These are phyloP conservation scores for Boletus huronensis DNA, from an alignment of 768 basidiomycete species.

Conservation along the genomic window DNA sequence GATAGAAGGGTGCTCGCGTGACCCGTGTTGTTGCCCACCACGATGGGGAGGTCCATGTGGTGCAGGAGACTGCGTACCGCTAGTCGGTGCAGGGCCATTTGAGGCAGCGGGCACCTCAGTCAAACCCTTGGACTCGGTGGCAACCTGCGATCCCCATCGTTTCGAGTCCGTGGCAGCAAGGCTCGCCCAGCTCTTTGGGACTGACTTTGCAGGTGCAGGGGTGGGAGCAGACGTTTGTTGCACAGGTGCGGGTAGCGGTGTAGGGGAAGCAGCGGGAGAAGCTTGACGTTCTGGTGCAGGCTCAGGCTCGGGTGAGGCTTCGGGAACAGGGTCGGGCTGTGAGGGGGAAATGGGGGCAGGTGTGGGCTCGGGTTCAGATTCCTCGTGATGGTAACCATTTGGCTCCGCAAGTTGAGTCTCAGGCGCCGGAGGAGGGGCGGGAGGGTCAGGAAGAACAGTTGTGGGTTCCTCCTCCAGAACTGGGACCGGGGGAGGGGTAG, in stretches of 20 bases:
- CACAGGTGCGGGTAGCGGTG: slow-evolving; percentile 29
- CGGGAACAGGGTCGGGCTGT: slow-evolving; percentile 26
- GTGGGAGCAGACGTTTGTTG: slow-evolving; percentile 26
- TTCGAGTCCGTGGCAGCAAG: slow-evolving; percentile 79
- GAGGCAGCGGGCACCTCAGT: slow-evolving; percentile 53
- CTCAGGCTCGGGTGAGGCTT: slow-evolving; percentile 25
- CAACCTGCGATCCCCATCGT: slow-evolving; percentile 84
- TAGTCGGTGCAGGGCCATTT: slow-evolving; percentile 40
- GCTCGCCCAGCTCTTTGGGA: slow-evolving; percentile 87
- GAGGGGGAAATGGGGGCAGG: slow-evolving; percentile 24
- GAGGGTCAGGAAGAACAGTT: slow-evolving; percentile 33
- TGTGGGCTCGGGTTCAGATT: slow-evolving; percentile 31
- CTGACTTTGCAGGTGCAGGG: slow-evolving; percentile 39
- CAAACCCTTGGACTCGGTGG: slow-evolving; percentile 72
- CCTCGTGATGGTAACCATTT: slow-evolving; percentile 38
- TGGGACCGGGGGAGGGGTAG: slow-evolving; percentile 28
- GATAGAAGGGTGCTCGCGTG: slow-evolving; percentile 42
- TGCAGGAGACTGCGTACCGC: slow-evolving; percentile 35
- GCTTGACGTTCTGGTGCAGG: slow-evolving; percentile 17
- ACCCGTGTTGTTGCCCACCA: slow-evolving; percentile 33
- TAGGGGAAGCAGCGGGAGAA: slow-evolving; percentile 24
- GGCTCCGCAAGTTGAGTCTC: slow-evolving; percentile 42
- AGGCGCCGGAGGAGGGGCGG: slow-evolving; percentile 33
- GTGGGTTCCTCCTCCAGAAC: slow-evolving; percentile 39
- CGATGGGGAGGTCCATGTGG: slow-evolving; percentile 33